Evolutionary conservation across 345 rosid genomes (phyloP), one percentile per base, ranked within the genome.

Genomic region (Populus alba): DNA sequence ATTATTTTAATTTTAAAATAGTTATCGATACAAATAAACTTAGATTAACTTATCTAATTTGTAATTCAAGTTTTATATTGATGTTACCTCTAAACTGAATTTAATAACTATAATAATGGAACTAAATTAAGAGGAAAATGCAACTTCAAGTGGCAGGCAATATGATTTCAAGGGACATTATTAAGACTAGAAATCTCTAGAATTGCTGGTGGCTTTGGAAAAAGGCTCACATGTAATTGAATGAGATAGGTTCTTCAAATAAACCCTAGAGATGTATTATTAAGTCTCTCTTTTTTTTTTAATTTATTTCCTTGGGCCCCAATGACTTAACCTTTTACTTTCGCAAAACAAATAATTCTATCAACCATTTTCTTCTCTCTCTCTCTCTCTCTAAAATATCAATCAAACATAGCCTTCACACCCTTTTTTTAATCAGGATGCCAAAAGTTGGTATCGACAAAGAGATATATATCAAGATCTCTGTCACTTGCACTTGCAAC

Each of bases 181-280:
- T 15, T 23, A 70, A 0, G 73, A 70, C 55, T 5, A 16, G 25
- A 27, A 38, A 68, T 38, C 49, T 35, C 23, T 17, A 7, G 12
- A 71, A 16, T 6, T 71, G 41, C 20, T 49, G 74, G 74, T 18
- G 39, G 39, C 39, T 38, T 71, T 20, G 11, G 23, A 8, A 53
- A 18, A 33, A 22, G 66, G 25, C 25, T 22, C 0, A 0, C 17
- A 53, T 72, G 10, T 15, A 62, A 49, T 20, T 55, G 25, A 22
- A 55, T 35, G 23, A 38, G 39, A 23, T 6, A 12, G 5, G 20
- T 2, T n/a, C 8, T 23, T 16, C 55, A 61, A n/a, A 39, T 41
- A 61, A 74, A 74, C 53, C 68, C 38, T 25, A 38, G 57, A 73
- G 69, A 39, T 74, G 73, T 4, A 74, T 74, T 17, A 62, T 63